A percentile compares a stretch with the other conserved stretches of the same genome.
These are phyloP conservation scores for Yarrowia bubula DNA, from an alignment of 805 yeast species.

Conservation along the genomic window DNA sequence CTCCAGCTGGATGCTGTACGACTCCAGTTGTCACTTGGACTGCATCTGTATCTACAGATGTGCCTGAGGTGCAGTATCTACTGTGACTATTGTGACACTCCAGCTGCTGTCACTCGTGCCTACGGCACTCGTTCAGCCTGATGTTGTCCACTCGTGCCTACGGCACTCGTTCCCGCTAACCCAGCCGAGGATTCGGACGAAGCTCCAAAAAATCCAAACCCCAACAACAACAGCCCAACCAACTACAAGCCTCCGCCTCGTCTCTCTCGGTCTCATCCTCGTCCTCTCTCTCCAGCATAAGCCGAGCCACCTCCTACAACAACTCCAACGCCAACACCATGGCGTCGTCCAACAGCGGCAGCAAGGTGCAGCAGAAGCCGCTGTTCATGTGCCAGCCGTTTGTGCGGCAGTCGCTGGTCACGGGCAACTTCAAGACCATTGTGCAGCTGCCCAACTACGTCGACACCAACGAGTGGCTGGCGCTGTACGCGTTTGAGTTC, in stretches of 20 bases:
- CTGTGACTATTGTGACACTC: too few species aligned
- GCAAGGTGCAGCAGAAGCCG: constrained; percentile 41
- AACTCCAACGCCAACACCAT: constrained; percentile 27
- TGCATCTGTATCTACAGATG: too few species aligned
- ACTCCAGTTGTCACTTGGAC: too few species aligned
- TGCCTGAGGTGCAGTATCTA: too few species aligned
- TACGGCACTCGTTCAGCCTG: too few species aligned
- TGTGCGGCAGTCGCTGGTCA: constrained; percentile 89
- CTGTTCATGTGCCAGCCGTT: constrained; percentile 88
- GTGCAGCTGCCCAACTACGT: constrained; percentile 94
- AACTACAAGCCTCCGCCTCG: constrained; percentile 31
- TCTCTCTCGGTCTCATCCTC: constrained; percentile 32
- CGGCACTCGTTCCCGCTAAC: constrained; percentile 29
- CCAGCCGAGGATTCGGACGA: constrained; percentile 58
- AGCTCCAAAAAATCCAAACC: constrained; percentile 49
- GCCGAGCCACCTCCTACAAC: constrained; percentile 29
- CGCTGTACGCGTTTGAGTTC: constrained; percentile 85
- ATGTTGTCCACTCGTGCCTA: too few species aligned
- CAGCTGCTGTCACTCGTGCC: too few species aligned
- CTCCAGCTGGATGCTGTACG: too few species aligned
- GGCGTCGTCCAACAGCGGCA: constrained; percentile 19
- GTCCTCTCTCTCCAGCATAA: constrained; percentile 35
- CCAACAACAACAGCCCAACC: constrained; percentile 41
- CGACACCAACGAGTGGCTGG: constrained; percentile 93
- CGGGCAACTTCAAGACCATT: constrained; percentile 94